These are phyloP conservation scores for Penicillium herquei DNA, from an alignment of 495 filamentous ascomycete genomes.

Conservation along the genomic window DNA sequence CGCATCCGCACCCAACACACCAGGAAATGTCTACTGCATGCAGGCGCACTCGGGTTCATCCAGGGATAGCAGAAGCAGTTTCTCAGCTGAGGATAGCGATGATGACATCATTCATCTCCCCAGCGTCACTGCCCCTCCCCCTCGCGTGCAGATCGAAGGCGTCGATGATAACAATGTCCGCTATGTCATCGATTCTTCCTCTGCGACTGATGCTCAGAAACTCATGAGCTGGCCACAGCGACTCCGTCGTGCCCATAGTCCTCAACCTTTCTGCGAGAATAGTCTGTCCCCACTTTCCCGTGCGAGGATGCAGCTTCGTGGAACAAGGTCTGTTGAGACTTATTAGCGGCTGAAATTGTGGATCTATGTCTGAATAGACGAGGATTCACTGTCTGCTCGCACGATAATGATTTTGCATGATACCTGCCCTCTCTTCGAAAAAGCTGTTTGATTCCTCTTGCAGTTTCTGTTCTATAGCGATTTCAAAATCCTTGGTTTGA, in stretches of 20 bases:
- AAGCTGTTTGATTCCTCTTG: constrained; percentile 9
- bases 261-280: constrained; percentile 14
- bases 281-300: constrained; percentile 24
- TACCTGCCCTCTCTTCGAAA: constrained; percentile 6
- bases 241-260: constrained; percentile 6
- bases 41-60: constrained; percentile 36
- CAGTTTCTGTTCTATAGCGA: constrained; percentile 13
- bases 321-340: constrained; percentile 25
- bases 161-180: constrained; percentile 42
- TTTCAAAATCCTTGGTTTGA: constrained; percentile 10
- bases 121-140: constrained; percentile 23
- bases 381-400: neutral
- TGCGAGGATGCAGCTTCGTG: constrained; percentile 26
- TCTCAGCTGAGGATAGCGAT: constrained; percentile 32
- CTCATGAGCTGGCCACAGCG: constrained; percentile 38
- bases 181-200: constrained; percentile 32
- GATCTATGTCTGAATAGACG: neutral
- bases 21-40: constrained; percentile 33
- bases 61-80: constrained; percentile 20
- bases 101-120: constrained; percentile 43
- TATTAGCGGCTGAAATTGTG: constrained; percentile 11
- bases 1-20: constrained; percentile 3
- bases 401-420: constrained; percentile 29
- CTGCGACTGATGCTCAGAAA: constrained; percentile 28
- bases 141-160: constrained; percentile 34